Evolutionary conservation across 768 basidiomycete species (phyloP).

Genomic region (Termitomyces sp.): DNA sequence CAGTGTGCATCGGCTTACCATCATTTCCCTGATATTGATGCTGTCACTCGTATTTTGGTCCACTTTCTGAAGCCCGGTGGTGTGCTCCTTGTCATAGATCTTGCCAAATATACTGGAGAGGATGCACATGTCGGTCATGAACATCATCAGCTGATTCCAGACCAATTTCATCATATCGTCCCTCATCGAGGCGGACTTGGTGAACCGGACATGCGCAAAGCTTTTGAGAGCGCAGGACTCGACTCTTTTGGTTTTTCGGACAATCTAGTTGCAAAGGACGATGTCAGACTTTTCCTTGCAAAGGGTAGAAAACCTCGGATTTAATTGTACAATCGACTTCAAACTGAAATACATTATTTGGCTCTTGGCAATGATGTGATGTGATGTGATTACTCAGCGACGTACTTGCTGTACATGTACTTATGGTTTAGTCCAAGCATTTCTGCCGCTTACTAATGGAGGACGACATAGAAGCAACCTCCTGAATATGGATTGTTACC

Average conservation of each 20-base stretch:
- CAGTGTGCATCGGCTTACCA: constrained; percentile 68
- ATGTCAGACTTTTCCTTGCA: constrained; percentile 50
- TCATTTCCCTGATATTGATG: constrained; percentile 49
- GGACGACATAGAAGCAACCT: too few species aligned
- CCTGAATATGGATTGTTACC: too few species aligned
- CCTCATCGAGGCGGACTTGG: constrained; percentile 50
- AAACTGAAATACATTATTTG: neutral
- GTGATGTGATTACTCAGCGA: too few species aligned
- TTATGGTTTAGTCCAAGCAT: too few species aligned
- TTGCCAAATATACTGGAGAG: constrained; percentile 14
- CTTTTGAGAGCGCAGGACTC: constrained; percentile 53
- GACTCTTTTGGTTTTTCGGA: constrained; percentile 34
- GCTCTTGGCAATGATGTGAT: neutral
- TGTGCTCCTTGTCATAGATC: constrained; percentile 52
- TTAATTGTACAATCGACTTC: neutral
- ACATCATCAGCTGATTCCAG: constrained; percentile 20
- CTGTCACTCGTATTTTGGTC: constrained; percentile 47
- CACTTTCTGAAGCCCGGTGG: constrained; percentile 60
- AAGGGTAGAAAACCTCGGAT: constrained; percentile 34
- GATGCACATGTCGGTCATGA: constrained; percentile 5
- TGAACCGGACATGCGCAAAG: constrained; percentile 38
- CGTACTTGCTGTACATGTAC: too few species aligned
- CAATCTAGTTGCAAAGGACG: constrained; percentile 23
- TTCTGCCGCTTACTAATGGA: too few species aligned
- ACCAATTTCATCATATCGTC: constrained; percentile 39